Conservation (phyloP, 257 asterid genomes). For the Capsicum chinense region DNA sequence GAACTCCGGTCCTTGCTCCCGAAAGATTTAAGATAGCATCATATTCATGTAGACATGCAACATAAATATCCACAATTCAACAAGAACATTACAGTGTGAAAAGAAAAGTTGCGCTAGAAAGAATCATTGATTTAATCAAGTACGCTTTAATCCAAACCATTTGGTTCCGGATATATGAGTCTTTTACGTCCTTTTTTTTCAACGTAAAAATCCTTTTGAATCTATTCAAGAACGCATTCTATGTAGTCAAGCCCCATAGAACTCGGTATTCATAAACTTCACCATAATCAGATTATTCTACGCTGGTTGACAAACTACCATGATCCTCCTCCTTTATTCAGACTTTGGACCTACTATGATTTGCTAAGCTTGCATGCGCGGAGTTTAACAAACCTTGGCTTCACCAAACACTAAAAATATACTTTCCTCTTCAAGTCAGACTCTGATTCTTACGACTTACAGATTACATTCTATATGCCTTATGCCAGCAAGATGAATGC, state of each 20-base stretch:
- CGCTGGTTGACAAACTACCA: conserved; percentile 1
- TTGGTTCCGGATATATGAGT: neutral
- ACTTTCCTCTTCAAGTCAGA: neutral
- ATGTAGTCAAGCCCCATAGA: conserved; percentile 18
- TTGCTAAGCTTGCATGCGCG: conserved; percentile 20
- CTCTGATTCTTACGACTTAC: neutral
- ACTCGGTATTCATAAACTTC: conserved; percentile 13
- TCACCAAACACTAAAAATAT: neutral
- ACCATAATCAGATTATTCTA: neutral
- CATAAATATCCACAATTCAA: conserved; percentile 18
- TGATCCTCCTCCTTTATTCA: neutral
- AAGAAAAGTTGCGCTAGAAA: neutral
- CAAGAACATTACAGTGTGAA: conserved; percentile 13
- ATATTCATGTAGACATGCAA: conserved; percentile 2
- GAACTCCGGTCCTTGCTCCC: conserved; percentile 67
- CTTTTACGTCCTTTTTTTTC: neutral
- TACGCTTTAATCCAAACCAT: neutral
- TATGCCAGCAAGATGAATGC: neutral
- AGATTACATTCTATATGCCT: neutral
- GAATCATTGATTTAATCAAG: conserved; percentile 17
- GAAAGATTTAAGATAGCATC: conserved; percentile 35
- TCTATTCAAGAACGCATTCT: conserved; percentile 5
- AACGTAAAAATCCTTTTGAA: neutral
- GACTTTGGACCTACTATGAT: neutral
- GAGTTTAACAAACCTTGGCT: neutral